phyloP scores from a whole-genome alignment of 2,329 filamentous ascomycete species.

The Nothophaeocryptopus gaeumannii region DNA sequence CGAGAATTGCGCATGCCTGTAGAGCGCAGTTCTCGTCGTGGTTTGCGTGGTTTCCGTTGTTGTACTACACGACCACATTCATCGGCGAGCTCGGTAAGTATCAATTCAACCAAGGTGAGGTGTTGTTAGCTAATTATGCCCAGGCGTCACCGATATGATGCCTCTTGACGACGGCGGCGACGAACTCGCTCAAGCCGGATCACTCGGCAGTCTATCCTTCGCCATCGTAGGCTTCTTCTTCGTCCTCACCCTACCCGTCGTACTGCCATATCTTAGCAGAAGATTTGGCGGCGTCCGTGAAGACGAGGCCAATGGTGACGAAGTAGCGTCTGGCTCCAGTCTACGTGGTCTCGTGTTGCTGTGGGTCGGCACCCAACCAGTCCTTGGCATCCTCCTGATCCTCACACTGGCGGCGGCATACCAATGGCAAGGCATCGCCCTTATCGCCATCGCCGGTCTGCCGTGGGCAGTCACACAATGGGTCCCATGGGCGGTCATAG shows the following conservation, averaged over 20 bases:
- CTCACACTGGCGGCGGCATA: conserved; percentile 18
- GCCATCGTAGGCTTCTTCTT: conserved; percentile 22
- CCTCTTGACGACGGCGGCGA: conserved; percentile 1
- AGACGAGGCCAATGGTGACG: not conserved
- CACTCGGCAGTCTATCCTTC: conserved; percentile 18
- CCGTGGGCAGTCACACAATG: conserved; percentile 25
- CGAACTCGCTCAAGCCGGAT: conserved; percentile 21
- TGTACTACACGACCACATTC: conserved; percentile 24
- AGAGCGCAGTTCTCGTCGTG: conserved; percentile 17
- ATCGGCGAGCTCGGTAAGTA: conserved; percentile 23
- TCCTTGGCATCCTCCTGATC: conserved; percentile 19
- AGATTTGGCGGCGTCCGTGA: not conserved
- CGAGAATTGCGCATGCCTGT: conserved; percentile 17
- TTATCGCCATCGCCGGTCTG: conserved; percentile 16
- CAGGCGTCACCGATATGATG: conserved; percentile 5
- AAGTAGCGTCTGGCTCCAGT: too few relatives aligned
- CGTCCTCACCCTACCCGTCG: conserved; percentile 13
- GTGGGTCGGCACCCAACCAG: conserved; percentile 19
- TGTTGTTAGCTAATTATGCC: not conserved
- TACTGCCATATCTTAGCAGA: conserved; percentile 5
- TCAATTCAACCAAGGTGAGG: not conserved
- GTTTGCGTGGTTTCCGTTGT: conserved; percentile 25
- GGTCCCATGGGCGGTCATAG: conserved; percentile 21
- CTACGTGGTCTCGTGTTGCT: conserved; percentile 16
- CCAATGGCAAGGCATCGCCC: conserved; percentile 24